phyloP scores from a whole-genome alignment of 768 basidiomycete species.

The Kwoniella shandongensis region DNA sequence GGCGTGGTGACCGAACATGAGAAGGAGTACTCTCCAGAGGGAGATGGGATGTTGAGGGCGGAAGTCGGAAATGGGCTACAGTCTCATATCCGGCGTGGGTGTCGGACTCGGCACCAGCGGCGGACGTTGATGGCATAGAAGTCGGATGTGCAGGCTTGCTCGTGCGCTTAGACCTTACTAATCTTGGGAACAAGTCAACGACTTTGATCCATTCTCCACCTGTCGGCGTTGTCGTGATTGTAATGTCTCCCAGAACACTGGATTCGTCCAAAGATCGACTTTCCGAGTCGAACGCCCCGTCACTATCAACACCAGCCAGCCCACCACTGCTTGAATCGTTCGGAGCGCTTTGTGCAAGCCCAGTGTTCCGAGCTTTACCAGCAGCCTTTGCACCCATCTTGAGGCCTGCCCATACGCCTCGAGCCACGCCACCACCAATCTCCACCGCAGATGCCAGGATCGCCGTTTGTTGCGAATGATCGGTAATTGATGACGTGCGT shows the following conservation, averaged over 20 bases:
- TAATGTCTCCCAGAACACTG: conserved; percentile 18
- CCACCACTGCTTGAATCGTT: conserved; percentile 26
- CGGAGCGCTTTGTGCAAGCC: conserved; percentile 42
- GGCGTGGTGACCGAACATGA: conserved; percentile 2
- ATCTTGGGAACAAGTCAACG: conserved; percentile 31
- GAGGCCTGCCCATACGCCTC: conserved; percentile 49
- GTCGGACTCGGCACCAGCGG: background rate
- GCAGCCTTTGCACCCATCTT: conserved; percentile 46
- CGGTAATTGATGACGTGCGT: background rate
- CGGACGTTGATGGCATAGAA: background rate
- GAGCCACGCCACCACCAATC: conserved; percentile 43
- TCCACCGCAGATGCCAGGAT: conserved; percentile 36
- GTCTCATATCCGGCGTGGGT: conserved; percentile 4
- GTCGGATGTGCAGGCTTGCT: background rate
- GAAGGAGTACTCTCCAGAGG: conserved; percentile 1
- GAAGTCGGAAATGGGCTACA: conserved; percentile 44
- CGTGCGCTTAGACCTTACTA: background rate
- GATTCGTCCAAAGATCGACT: conserved; percentile 25
- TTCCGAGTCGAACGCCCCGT: conserved; percentile 5
- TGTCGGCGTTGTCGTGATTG: background rate
- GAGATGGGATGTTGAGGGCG: conserved; percentile 14
- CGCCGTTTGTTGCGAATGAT: conserved; percentile 11
- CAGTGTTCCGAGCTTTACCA: conserved; percentile 20
- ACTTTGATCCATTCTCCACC: conserved; percentile 43
- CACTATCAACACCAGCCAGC: conserved; percentile 21